phyloP scores from a whole-genome alignment of 176 grass and related monocot species.

The Eleusine indica region DNA sequence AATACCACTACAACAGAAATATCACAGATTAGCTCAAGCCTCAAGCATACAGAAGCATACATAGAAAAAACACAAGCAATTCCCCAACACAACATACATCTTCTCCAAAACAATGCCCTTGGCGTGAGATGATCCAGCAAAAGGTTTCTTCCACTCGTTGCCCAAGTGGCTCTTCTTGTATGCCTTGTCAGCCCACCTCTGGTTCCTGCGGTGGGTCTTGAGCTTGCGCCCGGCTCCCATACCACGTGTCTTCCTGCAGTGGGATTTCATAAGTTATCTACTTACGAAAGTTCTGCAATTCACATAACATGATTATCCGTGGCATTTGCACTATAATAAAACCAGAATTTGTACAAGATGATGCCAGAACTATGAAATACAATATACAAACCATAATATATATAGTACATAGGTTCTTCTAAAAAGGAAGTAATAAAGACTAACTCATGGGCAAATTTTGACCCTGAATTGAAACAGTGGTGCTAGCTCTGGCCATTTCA shows the following conservation, averaged over 20 bases:
- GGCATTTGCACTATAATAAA: not conserved
- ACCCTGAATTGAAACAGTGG: not conserved
- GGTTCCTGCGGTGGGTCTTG: constrained; percentile 68
- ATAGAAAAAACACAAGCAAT: not conserved
- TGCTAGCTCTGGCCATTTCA: not conserved
- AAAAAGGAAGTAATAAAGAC: not conserved
- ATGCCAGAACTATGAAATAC: not conserved
- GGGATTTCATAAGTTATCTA: not conserved
- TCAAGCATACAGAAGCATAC: not conserved
- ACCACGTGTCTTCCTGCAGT: constrained; percentile 62
- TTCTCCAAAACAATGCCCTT: constrained; percentile 75
- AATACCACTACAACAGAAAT: constrained; percentile 50
- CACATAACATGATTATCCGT: not conserved
- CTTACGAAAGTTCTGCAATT: not conserved
- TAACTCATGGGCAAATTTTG: not conserved
- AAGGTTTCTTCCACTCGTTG: constrained; percentile 74
- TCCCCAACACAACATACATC: constrained; percentile 41
- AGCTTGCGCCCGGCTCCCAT: constrained; percentile 74
- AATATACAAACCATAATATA: not conserved
- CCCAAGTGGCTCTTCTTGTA: constrained; percentile 77
- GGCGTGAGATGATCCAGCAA: constrained; percentile 68
- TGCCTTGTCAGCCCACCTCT: constrained; percentile 69
- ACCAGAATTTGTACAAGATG: not conserved
- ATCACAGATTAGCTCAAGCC: not conserved
- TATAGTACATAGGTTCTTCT: not conserved